These are phyloP conservation scores for Penicillium samsonianum DNA, from an alignment of 495 filamentous ascomycete species.

Conservation along the genomic window DNA sequence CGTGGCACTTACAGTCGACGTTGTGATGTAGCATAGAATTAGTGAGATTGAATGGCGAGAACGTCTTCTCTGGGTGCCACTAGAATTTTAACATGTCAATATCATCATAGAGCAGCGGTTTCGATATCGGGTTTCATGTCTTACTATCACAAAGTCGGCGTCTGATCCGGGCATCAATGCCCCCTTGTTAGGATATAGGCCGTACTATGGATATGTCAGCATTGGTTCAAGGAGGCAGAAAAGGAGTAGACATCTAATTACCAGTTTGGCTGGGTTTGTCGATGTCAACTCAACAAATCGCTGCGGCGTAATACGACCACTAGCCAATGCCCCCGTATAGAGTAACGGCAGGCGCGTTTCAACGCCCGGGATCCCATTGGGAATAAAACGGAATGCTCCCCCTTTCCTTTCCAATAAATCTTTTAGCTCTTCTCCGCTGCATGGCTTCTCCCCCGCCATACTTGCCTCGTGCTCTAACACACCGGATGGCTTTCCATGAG, in stretches of 20 bases:
- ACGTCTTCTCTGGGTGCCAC: constrained; percentile 1
- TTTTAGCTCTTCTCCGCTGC: neutral
- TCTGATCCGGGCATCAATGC: constrained; percentile 55
- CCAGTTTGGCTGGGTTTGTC: constrained; percentile 59
- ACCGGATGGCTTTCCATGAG: constrained; percentile 18
- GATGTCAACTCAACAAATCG: constrained; percentile 59
- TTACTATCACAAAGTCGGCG: constrained; percentile 46
- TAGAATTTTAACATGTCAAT: constrained; percentile 9
- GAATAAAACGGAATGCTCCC: constrained; percentile 34
- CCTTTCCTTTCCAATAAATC: constrained; percentile 20
- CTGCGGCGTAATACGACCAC: neutral
- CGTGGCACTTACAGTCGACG: constrained; percentile 44
- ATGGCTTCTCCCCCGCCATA: neutral
- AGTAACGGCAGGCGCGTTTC: constrained; percentile 58
- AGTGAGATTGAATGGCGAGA: constrained; percentile 34
- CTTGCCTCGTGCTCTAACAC: neutral
- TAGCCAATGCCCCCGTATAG: neutral
- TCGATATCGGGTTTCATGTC: neutral
- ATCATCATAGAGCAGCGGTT: neutral
- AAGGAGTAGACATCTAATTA: neutral
- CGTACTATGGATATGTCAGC: constrained; percentile 37
- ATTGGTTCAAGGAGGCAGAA: too few species aligned
- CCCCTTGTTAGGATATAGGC: constrained; percentile 55
- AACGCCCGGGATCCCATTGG: constrained; percentile 62
- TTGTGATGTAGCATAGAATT: constrained; percentile 60